phyloP scores from a whole-genome alignment of 352 stramenopile genomes.

The Phytophthora pistaciae region DNA sequence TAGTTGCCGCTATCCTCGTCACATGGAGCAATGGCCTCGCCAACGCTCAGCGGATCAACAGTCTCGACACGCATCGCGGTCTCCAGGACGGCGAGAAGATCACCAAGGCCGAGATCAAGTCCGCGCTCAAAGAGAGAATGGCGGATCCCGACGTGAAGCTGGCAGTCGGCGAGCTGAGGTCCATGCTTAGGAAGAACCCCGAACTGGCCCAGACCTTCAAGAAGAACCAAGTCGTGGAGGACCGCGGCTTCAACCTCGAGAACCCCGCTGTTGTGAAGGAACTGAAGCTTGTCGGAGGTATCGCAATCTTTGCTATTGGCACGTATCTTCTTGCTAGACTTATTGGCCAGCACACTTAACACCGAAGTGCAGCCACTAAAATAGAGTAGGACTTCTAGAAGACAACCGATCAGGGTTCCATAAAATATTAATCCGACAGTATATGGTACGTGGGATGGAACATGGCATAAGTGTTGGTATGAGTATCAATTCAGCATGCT shows the following conservation, averaged over 20 bases:
- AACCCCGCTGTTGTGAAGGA: constrained; percentile 1
- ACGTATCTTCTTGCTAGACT: neutral
- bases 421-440: neutral
- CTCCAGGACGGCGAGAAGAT: neutral
- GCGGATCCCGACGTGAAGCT: neutral
- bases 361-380: neutral
- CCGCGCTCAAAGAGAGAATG: neutral
- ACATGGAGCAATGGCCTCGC: neutral
- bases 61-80: neutral
- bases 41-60: neutral
- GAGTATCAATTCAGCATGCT: too few species aligned
- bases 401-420: neutral
- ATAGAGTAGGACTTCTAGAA: neutral
- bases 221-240: neutral
- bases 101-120: constrained; percentile 1
- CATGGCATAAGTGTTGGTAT: neutral
- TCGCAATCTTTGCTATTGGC: neutral
- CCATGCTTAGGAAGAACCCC: neutral
- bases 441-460: neutral
- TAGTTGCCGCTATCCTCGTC: neutral
- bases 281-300: neutral
- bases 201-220: neutral
- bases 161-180: neutral
- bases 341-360: neutral
- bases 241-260: neutral